phyloP scores from a whole-genome alignment of 2,329 filamentous ascomycete species.

The Venturia aucupariae region DNA sequence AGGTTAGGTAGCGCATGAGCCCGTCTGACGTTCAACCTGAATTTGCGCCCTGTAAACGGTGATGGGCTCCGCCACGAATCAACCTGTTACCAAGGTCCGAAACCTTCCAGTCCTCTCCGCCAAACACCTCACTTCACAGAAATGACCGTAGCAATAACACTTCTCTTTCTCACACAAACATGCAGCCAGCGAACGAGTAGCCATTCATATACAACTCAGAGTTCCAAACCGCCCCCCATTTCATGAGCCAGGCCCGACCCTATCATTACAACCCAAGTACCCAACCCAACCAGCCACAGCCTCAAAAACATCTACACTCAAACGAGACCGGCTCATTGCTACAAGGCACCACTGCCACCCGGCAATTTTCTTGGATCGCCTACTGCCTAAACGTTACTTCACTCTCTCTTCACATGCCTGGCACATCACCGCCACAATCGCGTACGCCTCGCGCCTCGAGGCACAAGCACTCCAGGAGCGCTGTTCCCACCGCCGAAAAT shows the following conservation, averaged over 20 bases:
- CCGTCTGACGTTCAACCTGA: no score
- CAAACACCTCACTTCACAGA: constrained; percentile 3
- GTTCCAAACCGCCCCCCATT: not conserved
- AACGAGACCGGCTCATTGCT: not conserved
- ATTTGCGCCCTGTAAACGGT: not conserved
- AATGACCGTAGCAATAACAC: constrained; percentile 3
- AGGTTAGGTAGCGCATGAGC: not conserved
- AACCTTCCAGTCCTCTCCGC: not conserved
- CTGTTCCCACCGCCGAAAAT: not conserved
- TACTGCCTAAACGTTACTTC: not conserved
- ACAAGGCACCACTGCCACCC: not conserved
- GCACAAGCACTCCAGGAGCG: constrained; percentile 9
- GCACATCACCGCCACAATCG: not conserved
- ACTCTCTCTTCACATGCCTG: constrained; percentile 5
- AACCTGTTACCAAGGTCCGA: not conserved
- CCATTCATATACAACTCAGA: not conserved
- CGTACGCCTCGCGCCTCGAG: constrained; percentile 4
- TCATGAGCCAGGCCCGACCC: not conserved
- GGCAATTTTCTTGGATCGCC: not conserved
- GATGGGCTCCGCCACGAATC: constrained; percentile 2
- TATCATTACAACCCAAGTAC: not conserved
- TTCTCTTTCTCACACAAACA: not conserved
- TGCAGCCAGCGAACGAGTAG: not conserved
- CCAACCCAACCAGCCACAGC: not conserved
- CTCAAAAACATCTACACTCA: not conserved